Evolutionary conservation across 768 basidiomycete genomes (phyloP).

Genomic region (Suillus hirtellus): DNA sequence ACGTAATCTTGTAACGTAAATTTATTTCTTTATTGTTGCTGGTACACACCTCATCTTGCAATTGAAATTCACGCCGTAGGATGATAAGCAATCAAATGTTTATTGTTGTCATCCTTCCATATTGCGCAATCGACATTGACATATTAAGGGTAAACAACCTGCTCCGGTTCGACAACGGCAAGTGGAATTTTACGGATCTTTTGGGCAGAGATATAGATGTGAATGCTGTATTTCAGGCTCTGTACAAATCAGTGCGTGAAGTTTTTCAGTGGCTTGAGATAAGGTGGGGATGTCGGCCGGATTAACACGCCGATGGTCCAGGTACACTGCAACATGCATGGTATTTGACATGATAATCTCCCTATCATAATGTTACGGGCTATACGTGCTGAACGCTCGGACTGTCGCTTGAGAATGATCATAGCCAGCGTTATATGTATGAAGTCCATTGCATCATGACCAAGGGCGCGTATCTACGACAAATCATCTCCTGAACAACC

Average conservation of each 20-base stretch:
- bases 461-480: neutral
- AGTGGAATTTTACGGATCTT: neutral
- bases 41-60: slow-evolving; percentile 14
- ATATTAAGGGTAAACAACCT: neutral
- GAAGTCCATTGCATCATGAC: slow-evolving; percentile 6
- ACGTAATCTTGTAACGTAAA: slow-evolving; percentile 35
- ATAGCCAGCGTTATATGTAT: neutral
- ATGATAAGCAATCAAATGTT: slow-evolving; percentile 2
- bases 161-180: neutral
- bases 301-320: neutral
- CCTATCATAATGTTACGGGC: neutral
- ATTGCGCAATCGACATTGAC: neutral
- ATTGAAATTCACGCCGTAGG: slow-evolving; percentile 9
- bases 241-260: neutral
- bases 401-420: neutral
- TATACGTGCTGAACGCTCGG: neutral
- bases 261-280: neutral
- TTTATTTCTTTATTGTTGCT: slow-evolving; percentile 23
- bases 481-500: neutral
- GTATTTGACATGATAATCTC: neutral
- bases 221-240: neutral
- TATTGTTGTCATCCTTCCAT: slow-evolving; percentile 5
- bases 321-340: neutral
- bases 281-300: neutral
- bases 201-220: neutral